Evolutionary conservation across 1,284 basidiomycete species (phyloP), one percentile per base, ranked within the genome.

Genomic region (Heterobasidion parviporum): DNA sequence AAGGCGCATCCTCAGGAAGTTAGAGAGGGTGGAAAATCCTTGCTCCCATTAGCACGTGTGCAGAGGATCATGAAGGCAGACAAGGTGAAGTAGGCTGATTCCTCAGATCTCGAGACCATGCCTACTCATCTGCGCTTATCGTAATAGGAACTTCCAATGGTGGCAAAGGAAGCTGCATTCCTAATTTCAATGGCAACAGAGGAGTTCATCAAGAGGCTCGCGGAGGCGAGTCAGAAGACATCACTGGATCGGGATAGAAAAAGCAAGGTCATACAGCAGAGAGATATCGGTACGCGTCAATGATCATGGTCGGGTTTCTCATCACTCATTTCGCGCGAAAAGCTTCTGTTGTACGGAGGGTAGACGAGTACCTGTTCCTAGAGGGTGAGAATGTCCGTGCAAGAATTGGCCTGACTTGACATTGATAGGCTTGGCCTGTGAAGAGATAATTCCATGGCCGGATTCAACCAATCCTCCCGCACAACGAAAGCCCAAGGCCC

Each of bases 51-150:
- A 57, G 74, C 85, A 6, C 79, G 85, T 61, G 87, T 92, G 35
- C 87, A 89, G 64, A 85, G 78, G 68, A 88, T 92, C 41, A 76
- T 91, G 60, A 92, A 88, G 64, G 89, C 84, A 14, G 89, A 92
- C 68, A 87, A 83, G 75, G 87, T 81, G 57, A 53, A 70, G 62
- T 10, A 26, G 26, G 32, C 50, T 20, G 8, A 52, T 16, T 47
- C 35, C 43, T 44, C 34, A 36, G 45, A 41, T 34, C 47, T 49
- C n/a, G 16, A 26, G 18, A 50, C 47, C 35, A 50, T 46, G 14
- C 38, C 41, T 56, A 53, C 15, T 8, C 32, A 34, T 12, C 32
- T 9, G 8, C 36, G n/a, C 18, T 8, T 46, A 10, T 12, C 5
- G 32, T 5, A 20, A 36, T 44, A 90, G 87, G 89, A 91, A 44